Base-by-base conservation (phyloP, 1,284 basidiomycete species). In the Sporisorium iseilematis-ciliati region DNA sequence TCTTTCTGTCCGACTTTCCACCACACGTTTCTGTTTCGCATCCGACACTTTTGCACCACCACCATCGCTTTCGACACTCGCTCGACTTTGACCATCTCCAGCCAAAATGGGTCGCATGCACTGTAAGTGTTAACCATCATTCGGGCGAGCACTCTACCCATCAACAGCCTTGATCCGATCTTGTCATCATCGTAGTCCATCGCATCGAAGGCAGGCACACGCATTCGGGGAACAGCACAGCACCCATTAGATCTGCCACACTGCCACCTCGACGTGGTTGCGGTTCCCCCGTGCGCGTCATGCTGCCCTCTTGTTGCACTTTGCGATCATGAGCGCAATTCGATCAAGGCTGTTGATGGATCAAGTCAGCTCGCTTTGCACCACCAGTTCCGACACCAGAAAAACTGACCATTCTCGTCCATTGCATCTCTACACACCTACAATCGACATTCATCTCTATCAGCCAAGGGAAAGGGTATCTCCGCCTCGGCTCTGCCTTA, bases 401-500 rank as follows among this genome's bases (percentile, higher is more conserved):
- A 16, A 66, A 31, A 46, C 42, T 56, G 29, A 56, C 49, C 31
- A 12, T n/a, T n/a, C 42, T 23, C 35, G 49, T 23, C 49, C 33
- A 18, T 16, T 6, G 18, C 52, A 43, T 54, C 29, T n/a, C 29
- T n/a, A 16, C 53, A 41, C 7, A 31, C 26, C 21, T 62, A 49
- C 65, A 48, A 48, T 49, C 26, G 12, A 29, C 29, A 14, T 11
- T 29, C 29, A 18, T 29, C 26, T 20, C 23, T 12, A 42, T 20
- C 56, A 72, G 76, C 82, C 71, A 84, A 84, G 75, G 82, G 83
- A 77, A 84, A 84, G 80, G 83, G 83, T 78, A 84, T 84, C 68
- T 77, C 76, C 88, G 94, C 93, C 88, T 97, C 95, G 86, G 95
- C 96, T 82, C 93, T 98, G 85, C 96, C 96, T 77, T 98, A 97